Conservation (phyloP, 1,139 yeast genomes). For the Protomyces gravidus region DNA sequence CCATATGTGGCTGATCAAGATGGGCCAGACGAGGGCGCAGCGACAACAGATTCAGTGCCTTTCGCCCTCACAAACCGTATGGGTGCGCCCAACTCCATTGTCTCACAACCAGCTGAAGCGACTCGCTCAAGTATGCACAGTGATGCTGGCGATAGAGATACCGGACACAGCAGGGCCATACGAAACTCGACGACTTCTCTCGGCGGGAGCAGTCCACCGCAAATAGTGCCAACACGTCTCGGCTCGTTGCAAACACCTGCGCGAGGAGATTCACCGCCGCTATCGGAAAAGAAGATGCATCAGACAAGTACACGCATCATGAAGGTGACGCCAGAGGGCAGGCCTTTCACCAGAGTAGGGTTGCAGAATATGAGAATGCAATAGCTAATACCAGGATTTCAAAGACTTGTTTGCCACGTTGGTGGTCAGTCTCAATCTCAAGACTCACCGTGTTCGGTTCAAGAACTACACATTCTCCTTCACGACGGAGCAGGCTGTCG, state of each 20-base stretch:
- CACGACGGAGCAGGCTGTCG: slow-evolving; percentile 51
- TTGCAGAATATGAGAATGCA: not conserved
- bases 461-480: slow-evolving; percentile 53
- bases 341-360: slow-evolving; percentile 30
- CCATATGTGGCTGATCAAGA: slow-evolving; percentile 4
- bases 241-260: not conserved
- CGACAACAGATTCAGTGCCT: not conserved
- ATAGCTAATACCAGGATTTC: slow-evolving; percentile 50
- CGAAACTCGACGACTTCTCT: not conserved
- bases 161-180: not conserved
- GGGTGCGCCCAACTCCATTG: not conserved
- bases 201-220: not conserved
- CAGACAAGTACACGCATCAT: slow-evolving; percentile 30
- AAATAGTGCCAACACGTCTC: not conserved
- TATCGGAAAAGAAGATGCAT: slow-evolving; percentile 30
- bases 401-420: slow-evolving; percentile 55
- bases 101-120: not conserved
- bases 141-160: not conserved
- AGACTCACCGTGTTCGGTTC: slow-evolving; percentile 37
- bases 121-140: not conserved
- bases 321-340: slow-evolving; percentile 30
- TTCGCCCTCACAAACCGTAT: not conserved
- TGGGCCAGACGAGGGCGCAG: not conserved
- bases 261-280: not conserved
- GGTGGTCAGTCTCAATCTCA: slow-evolving; percentile 50